A percentile compares a stretch with the other conserved stretches of the same genome.
These are phyloP conservation scores for Fraxinus platypoda DNA, from an alignment of 305 asterid genomes.

Conservation along the genomic window DNA sequence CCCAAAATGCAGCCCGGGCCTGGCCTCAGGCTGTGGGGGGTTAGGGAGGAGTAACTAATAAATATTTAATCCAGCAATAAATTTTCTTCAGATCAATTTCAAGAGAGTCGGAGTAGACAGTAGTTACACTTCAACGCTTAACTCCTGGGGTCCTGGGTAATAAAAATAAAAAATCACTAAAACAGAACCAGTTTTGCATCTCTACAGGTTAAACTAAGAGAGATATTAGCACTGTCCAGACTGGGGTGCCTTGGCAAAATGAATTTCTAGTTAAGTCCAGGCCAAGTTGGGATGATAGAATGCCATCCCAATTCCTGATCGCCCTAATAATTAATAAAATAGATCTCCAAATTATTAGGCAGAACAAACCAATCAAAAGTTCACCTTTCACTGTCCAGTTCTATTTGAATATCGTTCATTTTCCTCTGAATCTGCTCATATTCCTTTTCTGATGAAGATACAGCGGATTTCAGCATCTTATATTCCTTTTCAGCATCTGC, in stretches of 20 bases:
- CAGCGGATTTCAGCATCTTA: slow-evolving; percentile 78
- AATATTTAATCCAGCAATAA: neutral
- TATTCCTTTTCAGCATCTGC: slow-evolving; percentile 86
- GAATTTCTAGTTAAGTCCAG: slow-evolving; percentile 9
- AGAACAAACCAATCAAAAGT: slow-evolving; percentile 8
- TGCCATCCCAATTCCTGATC: neutral
- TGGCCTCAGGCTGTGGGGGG: neutral
- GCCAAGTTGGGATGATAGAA: neutral
- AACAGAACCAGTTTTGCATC: neutral
- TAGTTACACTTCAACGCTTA: neutral
- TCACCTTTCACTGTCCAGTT: slow-evolving; percentile 74
- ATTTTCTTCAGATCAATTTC: neutral
- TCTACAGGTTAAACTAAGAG: neutral
- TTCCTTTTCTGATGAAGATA: slow-evolving; percentile 73
- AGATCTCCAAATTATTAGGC: neutral
- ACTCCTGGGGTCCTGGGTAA: neutral
- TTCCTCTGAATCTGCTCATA: slow-evolving; percentile 81
- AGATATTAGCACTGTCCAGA: neutral
- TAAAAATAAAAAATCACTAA: neutral
- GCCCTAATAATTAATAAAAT: neutral
- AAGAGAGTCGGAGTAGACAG: neutral
- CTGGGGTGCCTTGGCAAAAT: slow-evolving; percentile 1
- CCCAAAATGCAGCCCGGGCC: neutral
- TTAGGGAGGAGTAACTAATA: neutral
- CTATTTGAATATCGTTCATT: slow-evolving; percentile 63